A percentile compares a stretch with the other conserved stretches of the same genome.
These are phyloP conservation scores for Komagataella mondaviorum DNA, from an alignment of 805 yeast species.

Conservation along the genomic window DNA sequence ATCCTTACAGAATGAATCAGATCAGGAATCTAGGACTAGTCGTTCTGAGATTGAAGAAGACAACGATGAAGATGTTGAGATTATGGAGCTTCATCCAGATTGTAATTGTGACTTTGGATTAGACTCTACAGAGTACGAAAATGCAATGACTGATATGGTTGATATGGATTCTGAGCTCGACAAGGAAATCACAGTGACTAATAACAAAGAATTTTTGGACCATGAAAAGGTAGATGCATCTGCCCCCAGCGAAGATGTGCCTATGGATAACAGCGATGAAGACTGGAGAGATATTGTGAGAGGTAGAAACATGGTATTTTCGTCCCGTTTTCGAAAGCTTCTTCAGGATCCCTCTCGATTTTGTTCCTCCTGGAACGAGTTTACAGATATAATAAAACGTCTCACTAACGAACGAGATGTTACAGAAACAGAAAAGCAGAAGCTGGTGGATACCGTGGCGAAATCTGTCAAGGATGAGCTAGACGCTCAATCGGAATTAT, in stretches of 20 bases:
- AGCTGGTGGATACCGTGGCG: slow-evolving; percentile 34
- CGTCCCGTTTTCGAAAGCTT: slow-evolving; percentile 11
- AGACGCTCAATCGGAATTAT: slow-evolving; percentile 14
- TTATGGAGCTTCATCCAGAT: slow-evolving; percentile 16
- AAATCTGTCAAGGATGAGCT: slow-evolving; percentile 33
- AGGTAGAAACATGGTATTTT: slow-evolving; percentile 32
- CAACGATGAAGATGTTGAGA: slow-evolving; percentile 9
- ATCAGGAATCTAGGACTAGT: slow-evolving; percentile 6
- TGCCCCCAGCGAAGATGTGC: slow-evolving; percentile 3
- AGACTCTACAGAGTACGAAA: slow-evolving; percentile 16
- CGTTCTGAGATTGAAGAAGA: slow-evolving; percentile 10
- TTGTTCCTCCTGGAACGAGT: slow-evolving; percentile 5
- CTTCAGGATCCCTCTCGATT: slow-evolving; percentile 11
- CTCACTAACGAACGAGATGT: slow-evolving; percentile 11
- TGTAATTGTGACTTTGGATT: slow-evolving; percentile 22
- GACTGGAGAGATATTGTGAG: slow-evolving; percentile 69
- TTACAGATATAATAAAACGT: slow-evolving; percentile 14
- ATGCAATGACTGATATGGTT: slow-evolving; percentile 7
- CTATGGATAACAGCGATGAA: slow-evolving; percentile 5
- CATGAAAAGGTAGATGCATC: background rate
- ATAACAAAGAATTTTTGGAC: background rate
- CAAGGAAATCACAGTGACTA: background rate
- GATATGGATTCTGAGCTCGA: slow-evolving; percentile 8
- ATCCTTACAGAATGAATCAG: slow-evolving; percentile 1
- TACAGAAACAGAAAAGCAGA: slow-evolving; percentile 22